A percentile compares a stretch with the other conserved stretches of the same genome.
phyloP scores from a whole-genome alignment of 257 asterid genomes.

The Lavandula angustifolia region DNA sequence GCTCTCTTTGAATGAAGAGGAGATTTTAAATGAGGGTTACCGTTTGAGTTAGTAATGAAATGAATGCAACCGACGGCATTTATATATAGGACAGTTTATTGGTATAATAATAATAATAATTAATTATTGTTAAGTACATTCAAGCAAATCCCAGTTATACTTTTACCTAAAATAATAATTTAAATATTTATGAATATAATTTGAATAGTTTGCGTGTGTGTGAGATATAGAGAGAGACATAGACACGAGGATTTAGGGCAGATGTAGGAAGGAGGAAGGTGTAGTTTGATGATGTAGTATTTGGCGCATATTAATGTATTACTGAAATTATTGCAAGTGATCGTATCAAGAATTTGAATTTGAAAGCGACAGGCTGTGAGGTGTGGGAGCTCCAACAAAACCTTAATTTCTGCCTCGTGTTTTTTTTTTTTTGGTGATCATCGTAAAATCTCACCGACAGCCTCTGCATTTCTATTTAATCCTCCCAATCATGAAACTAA shows the following conservation, averaged over 20 bases:
- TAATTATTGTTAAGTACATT: too few species aligned
- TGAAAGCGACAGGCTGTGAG: slow-evolving; percentile 38
- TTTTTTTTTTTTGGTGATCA: slow-evolving; percentile 1
- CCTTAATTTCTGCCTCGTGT: slow-evolving; percentile 21
- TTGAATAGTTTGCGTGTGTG: slow-evolving; percentile 16
- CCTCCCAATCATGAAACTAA: too few species aligned
- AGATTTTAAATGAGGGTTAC: slow-evolving; percentile 21
- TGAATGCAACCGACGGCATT: slow-evolving; percentile 20
- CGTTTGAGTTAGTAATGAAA: not conserved
- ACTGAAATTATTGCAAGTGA: slow-evolving; percentile 18
- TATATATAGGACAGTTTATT: slow-evolving; percentile 1
- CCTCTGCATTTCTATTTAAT: not conserved
- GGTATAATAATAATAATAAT: not conserved
- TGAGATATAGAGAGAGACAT: slow-evolving; percentile 28
- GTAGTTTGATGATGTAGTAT: slow-evolving; percentile 14
- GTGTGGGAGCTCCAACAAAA: slow-evolving; percentile 24
- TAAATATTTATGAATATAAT: too few species aligned
- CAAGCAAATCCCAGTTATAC: too few species aligned
- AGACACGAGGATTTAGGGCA: slow-evolving; percentile 49
- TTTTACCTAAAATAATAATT: too few species aligned
- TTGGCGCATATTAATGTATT: slow-evolving; percentile 2
- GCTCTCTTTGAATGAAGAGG: slow-evolving; percentile 11
- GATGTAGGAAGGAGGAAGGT: slow-evolving; percentile 41
- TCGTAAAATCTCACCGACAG: slow-evolving; percentile 61
- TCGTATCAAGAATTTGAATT: slow-evolving; percentile 30